phyloP scores from a whole-genome alignment of 139 green algal genomes.

The Chlamydomonas applanata region DNA sequence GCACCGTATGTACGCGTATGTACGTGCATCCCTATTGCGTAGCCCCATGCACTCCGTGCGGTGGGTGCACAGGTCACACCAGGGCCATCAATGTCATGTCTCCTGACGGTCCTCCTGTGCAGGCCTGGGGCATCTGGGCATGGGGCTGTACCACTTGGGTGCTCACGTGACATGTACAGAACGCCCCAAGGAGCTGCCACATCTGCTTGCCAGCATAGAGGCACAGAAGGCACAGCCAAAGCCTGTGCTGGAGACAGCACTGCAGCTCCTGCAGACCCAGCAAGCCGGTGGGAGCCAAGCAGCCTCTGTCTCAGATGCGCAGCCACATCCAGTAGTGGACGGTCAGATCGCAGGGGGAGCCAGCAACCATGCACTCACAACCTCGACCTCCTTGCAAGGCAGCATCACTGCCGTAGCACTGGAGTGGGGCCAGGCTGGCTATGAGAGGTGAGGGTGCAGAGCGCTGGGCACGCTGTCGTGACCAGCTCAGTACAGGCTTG shows the following conservation, averaged over 20 bases:
- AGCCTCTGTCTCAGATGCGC: too few species aligned
- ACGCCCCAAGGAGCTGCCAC: slow-evolving; percentile 7
- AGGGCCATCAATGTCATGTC: too few species aligned
- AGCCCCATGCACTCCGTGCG: too few species aligned
- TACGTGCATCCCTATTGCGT: too few species aligned
- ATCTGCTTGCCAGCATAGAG: not conserved
- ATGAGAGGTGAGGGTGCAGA: not conserved
- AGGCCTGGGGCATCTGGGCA: slow-evolving; percentile 16
- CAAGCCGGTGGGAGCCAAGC: not conserved
- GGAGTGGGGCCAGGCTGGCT: slow-evolving; percentile 11
- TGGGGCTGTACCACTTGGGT: not conserved
- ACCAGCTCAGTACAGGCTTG: too few species aligned
- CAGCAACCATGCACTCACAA: too few species aligned
- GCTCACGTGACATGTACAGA: slow-evolving; percentile 15
- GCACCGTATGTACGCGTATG: not conserved
- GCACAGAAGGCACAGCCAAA: not conserved
- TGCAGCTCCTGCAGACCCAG: not conserved
- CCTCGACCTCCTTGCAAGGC: not conserved
- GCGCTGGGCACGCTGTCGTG: too few species aligned
- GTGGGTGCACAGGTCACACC: not conserved
- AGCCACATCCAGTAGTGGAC: too few species aligned
- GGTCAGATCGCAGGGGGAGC: too few species aligned
- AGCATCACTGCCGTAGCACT: not conserved
- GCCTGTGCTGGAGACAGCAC: not conserved
- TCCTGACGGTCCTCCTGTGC: not conserved